These are phyloP conservation scores for Corymbia calophylla DNA, from an alignment of 441 rosid genomes.

Conservation along the genomic window DNA sequence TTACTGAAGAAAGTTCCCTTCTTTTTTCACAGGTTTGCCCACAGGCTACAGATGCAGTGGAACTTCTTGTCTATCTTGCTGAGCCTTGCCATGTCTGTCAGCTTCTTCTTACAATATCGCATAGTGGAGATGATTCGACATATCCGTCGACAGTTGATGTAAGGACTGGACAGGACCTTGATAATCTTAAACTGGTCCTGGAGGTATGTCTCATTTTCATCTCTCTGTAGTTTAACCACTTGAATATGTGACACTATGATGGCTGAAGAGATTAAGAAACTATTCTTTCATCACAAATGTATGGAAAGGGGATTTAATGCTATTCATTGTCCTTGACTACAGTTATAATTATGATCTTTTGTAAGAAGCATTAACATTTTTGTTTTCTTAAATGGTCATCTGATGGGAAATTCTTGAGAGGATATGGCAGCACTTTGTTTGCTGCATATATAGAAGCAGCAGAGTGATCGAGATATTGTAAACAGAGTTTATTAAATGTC, in stretches of 20 bases:
- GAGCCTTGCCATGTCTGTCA: conserved; percentile 98
- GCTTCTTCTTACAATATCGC: conserved; percentile 81
- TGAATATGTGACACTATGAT: neutral
- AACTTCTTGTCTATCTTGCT: conserved; percentile 78
- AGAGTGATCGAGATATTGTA: neutral
- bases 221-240: neutral
- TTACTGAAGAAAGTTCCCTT: neutral
- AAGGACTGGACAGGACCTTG: conserved; percentile 75
- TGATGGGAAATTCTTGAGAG: neutral
- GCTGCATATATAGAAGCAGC: neutral
- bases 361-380: neutral
- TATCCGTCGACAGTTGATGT: conserved; percentile 85
- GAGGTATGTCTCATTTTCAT: conserved; percentile 56
- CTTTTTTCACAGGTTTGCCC: conserved; percentile 66
- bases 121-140: conserved; percentile 90
- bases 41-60: conserved; percentile 79
- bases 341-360: neutral
- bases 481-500: neutral
- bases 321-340: neutral
- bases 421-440: neutral
- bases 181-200: conserved; percentile 74
- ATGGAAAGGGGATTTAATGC: neutral
- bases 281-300: neutral
- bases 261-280: neutral
- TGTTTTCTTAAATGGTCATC: neutral